Base-by-base conservation (phyloP, 2,329 filamentous ascomycete species). In the Beauveria australis region DNA sequence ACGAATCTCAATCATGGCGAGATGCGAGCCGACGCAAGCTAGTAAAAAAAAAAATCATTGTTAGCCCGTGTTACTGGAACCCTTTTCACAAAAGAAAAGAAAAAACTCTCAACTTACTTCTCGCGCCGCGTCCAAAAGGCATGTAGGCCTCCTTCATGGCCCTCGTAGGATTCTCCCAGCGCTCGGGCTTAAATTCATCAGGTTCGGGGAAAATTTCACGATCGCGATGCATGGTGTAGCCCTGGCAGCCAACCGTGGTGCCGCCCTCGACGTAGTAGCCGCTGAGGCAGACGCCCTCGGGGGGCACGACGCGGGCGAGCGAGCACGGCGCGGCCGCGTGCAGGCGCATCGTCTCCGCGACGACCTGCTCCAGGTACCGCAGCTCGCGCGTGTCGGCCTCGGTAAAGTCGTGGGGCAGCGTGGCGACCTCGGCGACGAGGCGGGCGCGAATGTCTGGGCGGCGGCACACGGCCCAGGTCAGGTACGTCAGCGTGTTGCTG, bases 1-100 rank as follows among this genome's bases (percentile, higher is more conserved):
- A 9, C 81, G 74, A 33, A 86, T 66, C 65, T 86, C 82, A 70
- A 82, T 82, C 24, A 74, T 72, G 0, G 83, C 83, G 22, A 87
- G 73, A 62, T 85, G 81, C 28, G 82, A 71, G 2, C 83, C 83
- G 18, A 87, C 72, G 62, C 84, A 87, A 2, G 69, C 54, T 57
- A 19, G 8, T 26, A 5, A 1, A 16, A 9, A 14, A 5, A 16
- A 14, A 12, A 5, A 18, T 19, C 3, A 41, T 26, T n/a, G 54
- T 57, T 48, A 57, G 54, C 44, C 19, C 12, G 30, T 33, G 12
- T 33, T 33, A 33, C 12, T 33, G 14, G 30, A 10, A 33, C 12
- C 12, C 12, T 5, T 14, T 12, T 14, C 1, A 33, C 49, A 41
- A 28, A 53, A 2, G 10, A 46, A 16, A 41, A 28, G 51, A 2